Base-by-base conservation (phyloP, 179 eudicot species). In the Vitellaria paradoxa region DNA sequence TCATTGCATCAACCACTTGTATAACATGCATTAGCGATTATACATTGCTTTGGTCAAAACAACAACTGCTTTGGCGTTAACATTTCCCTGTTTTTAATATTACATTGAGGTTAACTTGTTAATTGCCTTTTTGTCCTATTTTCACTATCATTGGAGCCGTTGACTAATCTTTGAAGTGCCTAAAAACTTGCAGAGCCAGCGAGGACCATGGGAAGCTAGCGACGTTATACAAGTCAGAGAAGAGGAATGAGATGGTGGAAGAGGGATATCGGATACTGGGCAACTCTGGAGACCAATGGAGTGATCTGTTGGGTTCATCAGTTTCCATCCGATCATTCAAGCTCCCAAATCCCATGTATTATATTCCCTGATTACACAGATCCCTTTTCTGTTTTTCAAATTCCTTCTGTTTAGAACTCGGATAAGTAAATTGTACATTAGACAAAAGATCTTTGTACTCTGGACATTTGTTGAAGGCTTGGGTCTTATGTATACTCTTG, bases 271-370 rank as follows among this genome's bases (percentile, higher is more conserved):
- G 90, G 53, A 94, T 94, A 40, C 46, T 86, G 47, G 98, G 97
- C 12, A 92, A 91, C 81, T 87, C 90, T 2, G 97, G 98, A 15
- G 97, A 94, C 73, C 98, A 94, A 73, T 94, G 98, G 98, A 94
- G 98, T 37, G 98, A 94, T 82, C 70, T 94, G 62, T 60, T 89
- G 70, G 97, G 97, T 42, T 81, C 88, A 6, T 80, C 90, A 2
- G 75, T 86, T 83, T 85, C 97, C 9, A 59, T 45, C 46, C 91
- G 92, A 42, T 94, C 97, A 5, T 91, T 94, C 87, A 94, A 94
- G 87, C 89, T 92, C 68, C 97, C 98, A 3, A 94, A 94, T 78
- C 98, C 98, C 50, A 92, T 94, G 97, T 94, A 94, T 77, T 88
- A 80, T 75, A 94, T 94, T 73, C 81, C 37, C 37, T 30, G 37